Percentiles rank a stretch among this genome's conserved stretches.
Conservation (phyloP, 2,329 filamentous ascomycete genomes). For the Alternaria solani region DNA sequence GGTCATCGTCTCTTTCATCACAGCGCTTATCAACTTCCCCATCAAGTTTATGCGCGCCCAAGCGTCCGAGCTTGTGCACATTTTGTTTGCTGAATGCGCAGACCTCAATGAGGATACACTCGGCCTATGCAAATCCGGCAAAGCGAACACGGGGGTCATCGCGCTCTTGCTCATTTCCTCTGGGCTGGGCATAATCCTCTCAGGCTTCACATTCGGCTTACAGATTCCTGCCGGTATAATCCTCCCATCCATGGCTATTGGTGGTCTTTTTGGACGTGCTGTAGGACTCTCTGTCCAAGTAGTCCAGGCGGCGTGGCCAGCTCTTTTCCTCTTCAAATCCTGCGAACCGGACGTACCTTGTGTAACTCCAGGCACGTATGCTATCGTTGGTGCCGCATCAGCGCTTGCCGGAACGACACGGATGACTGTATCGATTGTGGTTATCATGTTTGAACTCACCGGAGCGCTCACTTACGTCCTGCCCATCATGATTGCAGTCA, state of each 20-base stretch:
- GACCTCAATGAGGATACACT: conserved; percentile 84
- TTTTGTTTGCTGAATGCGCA: conserved; percentile 89
- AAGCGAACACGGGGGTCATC: conserved; percentile 82
- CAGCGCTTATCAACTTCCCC: conserved; percentile 90
- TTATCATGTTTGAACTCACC: conserved; percentile 99
- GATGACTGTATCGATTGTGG: conserved; percentile 97
- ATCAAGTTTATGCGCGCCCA: conserved; percentile 97
- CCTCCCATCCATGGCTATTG: conserved; percentile 94
- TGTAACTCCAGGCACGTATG: conserved; percentile 93
- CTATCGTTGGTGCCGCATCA: conserved; percentile 93
- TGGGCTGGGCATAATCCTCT: conserved; percentile 82
- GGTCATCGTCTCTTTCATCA: conserved; percentile 77
- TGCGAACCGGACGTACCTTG: conserved; percentile 89
- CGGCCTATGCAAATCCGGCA: conserved; percentile 86
- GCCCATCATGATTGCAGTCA: conserved; percentile 98
- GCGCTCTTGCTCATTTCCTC: conserved; percentile 83
- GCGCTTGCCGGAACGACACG: conserved; percentile 93
- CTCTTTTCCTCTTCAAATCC: conserved; percentile 77
- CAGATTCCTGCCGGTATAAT: conserved; percentile 96
- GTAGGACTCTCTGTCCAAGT: conserved; percentile 90
- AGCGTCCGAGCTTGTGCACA: conserved; percentile 87
- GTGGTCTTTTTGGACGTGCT: conserved; percentile 86
- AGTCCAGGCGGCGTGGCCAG: conserved; percentile 79
- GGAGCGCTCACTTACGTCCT: conserved; percentile 95
- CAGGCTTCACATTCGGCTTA: conserved; percentile 88